Conservation (phyloP, 108 stramenopile species). For the Chaetoceros tenuissimus region DNA sequence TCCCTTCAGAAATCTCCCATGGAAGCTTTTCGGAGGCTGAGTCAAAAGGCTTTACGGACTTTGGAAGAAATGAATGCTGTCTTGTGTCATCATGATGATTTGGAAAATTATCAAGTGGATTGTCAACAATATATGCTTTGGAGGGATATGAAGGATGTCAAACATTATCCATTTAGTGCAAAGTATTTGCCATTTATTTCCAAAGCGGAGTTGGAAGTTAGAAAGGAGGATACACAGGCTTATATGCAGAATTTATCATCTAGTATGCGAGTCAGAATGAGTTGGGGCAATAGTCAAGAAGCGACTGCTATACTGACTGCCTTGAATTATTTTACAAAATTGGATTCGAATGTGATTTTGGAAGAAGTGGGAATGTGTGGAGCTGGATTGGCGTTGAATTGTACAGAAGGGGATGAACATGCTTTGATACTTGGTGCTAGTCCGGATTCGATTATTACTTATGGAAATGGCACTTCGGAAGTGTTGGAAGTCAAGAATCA, state of each 20-base stretch:
- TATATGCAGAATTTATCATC: slow-evolving; percentile 6
- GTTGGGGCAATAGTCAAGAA: slow-evolving; percentile 83
- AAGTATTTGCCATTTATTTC: slow-evolving; percentile 46
- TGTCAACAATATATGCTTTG: not conserved
- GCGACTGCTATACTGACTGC: slow-evolving; percentile 72
- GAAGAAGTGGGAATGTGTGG: slow-evolving; percentile 85
- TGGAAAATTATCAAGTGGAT: not conserved
- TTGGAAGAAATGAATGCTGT: slow-evolving; percentile 51
- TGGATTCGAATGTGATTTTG: slow-evolving; percentile 27
- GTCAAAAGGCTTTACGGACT: slow-evolving; percentile 25
- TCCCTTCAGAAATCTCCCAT: slow-evolving; percentile 48
- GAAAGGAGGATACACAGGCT: slow-evolving; percentile 12
- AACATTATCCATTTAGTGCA: slow-evolving; percentile 47
- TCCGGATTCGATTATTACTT: slow-evolving; percentile 65
- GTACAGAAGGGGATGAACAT: slow-evolving; percentile 7
- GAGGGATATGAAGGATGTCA: slow-evolving; percentile 4
- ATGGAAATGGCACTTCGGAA: slow-evolving; percentile 64
- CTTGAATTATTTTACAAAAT: slow-evolving; percentile 62
- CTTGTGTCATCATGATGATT: slow-evolving; percentile 12
- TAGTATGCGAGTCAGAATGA: slow-evolving; percentile 48
- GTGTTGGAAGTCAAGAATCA: slow-evolving; percentile 86
- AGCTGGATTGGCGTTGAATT: slow-evolving; percentile 39
- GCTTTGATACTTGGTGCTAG: slow-evolving; percentile 61
- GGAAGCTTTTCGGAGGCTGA: slow-evolving; percentile 53
- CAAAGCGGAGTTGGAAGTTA: slow-evolving; percentile 17